These are phyloP conservation scores for Avena eriantha DNA, from an alignment of 176 grass and related monocot species.

Conservation along the genomic window DNA sequence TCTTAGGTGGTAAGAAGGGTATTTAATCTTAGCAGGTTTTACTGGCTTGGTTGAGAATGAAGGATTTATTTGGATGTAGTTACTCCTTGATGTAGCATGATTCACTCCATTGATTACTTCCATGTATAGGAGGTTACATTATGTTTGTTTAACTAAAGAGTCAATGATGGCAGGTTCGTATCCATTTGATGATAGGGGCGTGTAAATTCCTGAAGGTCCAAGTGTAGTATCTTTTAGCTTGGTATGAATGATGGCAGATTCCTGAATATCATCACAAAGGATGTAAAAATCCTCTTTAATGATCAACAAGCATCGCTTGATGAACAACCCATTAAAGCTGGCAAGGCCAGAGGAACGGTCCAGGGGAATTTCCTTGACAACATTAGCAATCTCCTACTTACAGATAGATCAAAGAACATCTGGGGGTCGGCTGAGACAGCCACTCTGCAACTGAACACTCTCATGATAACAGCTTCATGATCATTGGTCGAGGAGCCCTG, in stretches of 20 bases:
- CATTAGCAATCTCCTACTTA: too few species aligned
- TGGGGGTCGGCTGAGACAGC: background rate
- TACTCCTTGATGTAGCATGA: background rate
- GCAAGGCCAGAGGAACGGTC: background rate
- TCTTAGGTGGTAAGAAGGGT: background rate
- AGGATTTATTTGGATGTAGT: background rate
- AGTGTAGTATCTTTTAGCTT: background rate
- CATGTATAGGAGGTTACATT: background rate
- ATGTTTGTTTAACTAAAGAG: background rate
- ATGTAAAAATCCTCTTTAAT: background rate
- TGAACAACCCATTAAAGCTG: background rate
- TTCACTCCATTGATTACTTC: background rate
- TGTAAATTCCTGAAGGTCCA: background rate
- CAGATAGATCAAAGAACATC: too few species aligned
- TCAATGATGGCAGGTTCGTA: background rate
- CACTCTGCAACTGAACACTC: background rate
- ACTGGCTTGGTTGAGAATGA: background rate
- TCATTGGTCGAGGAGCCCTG: background rate
- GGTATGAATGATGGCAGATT: background rate
- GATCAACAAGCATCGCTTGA: background rate
- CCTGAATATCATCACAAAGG: background rate
- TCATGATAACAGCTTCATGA: background rate
- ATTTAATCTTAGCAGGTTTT: background rate
- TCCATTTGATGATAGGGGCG: background rate
- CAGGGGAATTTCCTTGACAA: background rate